Evolutionary conservation across 2,329 filamentous ascomycete species (phyloP).

Genomic region (Didymella lethalis): DNA sequence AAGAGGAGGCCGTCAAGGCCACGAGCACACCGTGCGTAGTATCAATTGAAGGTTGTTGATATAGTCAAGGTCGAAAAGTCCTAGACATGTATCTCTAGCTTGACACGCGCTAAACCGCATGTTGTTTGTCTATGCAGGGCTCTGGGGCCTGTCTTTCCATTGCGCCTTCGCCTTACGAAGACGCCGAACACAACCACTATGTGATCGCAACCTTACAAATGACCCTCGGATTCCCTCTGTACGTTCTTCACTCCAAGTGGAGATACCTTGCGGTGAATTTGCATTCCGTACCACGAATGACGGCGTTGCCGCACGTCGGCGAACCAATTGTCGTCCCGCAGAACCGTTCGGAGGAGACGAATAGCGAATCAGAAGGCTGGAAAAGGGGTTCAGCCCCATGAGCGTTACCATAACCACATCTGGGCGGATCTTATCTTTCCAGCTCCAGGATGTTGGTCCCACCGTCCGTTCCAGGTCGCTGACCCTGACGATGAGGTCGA

Average conservation of each 20-base stretch:
- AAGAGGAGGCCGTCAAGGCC: conserved; percentile 9
- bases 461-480: conserved; percentile 3
- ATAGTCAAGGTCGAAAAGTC: conserved; percentile 15
- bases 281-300: conserved; percentile 15
- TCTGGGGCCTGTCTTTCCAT: conserved; percentile 1
- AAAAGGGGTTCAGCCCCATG: conserved; percentile 1
- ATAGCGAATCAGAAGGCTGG: conserved; percentile 10
- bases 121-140: conserved; percentile 20
- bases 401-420: neutral
- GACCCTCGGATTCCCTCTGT: neutral
- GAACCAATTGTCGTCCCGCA: conserved; percentile 7
- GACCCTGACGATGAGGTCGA: neutral
- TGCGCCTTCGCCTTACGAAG: conserved; percentile 11
- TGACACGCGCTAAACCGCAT: conserved; percentile 21
- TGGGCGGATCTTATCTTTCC: neutral
- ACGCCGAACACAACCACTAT: neutral
- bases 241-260: conserved; percentile 8
- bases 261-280: conserved; percentile 5
- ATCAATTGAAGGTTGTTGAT: conserved; percentile 11
- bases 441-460: conserved; percentile 1
- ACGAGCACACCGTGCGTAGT: conserved; percentile 5
- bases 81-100: conserved; percentile 14
- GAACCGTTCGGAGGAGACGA: neutral
- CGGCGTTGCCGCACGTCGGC: conserved; percentile 13
- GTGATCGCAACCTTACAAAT: neutral